These are phyloP conservation scores for Alternaria sp. DNA, from an alignment of 2,329 filamentous ascomycete genomes.

Conservation along the genomic window DNA sequence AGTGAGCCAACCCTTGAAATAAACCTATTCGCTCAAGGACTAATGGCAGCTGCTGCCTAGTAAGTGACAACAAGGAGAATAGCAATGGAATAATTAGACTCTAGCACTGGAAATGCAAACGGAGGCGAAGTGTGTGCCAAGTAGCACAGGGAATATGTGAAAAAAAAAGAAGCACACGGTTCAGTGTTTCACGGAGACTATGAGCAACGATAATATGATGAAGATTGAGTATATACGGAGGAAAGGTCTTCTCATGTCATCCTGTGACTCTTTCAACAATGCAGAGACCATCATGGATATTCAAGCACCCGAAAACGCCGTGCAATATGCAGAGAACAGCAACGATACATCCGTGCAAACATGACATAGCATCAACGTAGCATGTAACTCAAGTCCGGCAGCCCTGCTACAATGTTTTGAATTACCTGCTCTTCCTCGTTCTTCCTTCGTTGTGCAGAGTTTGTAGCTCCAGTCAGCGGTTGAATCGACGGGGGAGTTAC, in stretches of 20 bases:
- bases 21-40: background rate
- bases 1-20: background rate
- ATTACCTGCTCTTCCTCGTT: slow-evolving; percentile 43
- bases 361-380: slow-evolving; percentile 14
- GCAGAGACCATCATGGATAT: background rate
- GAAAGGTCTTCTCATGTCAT: background rate
- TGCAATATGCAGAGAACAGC: background rate
- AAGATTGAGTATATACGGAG: background rate
- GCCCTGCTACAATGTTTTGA: slow-evolving; percentile 31
- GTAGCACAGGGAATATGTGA: background rate
- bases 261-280: background rate
- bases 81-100: background rate
- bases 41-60: background rate
- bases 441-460: slow-evolving; percentile 35
- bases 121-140: background rate
- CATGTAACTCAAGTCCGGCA: slow-evolving; percentile 50
- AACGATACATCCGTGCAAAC: background rate
- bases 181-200: background rate
- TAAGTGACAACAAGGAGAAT: background rate
- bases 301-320: slow-evolving; percentile 4
- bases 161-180: background rate
- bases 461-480: slow-evolving; percentile 38
- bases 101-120: background rate
- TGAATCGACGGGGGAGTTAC: slow-evolving; percentile 28
- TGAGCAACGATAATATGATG: background rate